These are phyloP conservation scores for Pterocarpus santalinus DNA, from an alignment of 306 rosid genomes.

Conservation along the genomic window DNA sequence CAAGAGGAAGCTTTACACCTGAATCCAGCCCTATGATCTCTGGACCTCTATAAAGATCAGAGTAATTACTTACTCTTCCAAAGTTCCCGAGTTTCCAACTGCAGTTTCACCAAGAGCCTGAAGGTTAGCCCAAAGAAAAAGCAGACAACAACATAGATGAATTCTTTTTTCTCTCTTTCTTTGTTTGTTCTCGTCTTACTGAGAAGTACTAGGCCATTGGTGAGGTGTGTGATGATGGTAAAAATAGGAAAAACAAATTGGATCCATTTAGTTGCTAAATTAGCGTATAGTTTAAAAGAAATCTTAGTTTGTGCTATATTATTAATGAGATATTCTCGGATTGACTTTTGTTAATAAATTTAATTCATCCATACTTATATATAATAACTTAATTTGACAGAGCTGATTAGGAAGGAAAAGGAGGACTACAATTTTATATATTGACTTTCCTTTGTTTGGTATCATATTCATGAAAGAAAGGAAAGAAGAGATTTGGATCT, in stretches of 20 bases:
- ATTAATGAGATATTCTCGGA: background rate
- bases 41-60: slow-evolving; percentile 45
- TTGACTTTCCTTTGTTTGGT: too few species aligned
- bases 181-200: too few species aligned
- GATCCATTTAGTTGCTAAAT: background rate
- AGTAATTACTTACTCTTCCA: slow-evolving; percentile 54
- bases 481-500: too few species aligned
- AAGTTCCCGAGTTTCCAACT: slow-evolving; percentile 54
- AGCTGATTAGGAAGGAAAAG: too few species aligned
- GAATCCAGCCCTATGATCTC: slow-evolving; percentile 47
- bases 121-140: slow-evolving; percentile 39
- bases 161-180: background rate
- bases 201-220: too few species aligned
- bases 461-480: too few species aligned
- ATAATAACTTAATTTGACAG: too few species aligned
- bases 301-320: background rate
- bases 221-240: too few species aligned
- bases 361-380: too few species aligned
- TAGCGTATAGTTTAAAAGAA: background rate
- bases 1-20: slow-evolving; percentile 50
- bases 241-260: background rate
- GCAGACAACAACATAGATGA: background rate
- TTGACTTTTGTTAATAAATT: too few species aligned
- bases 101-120: slow-evolving; percentile 44
- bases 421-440: too few species aligned